Base-by-base conservation (phyloP, 2,329 filamentous ascomycete species). In the Fusarium albidum region DNA sequence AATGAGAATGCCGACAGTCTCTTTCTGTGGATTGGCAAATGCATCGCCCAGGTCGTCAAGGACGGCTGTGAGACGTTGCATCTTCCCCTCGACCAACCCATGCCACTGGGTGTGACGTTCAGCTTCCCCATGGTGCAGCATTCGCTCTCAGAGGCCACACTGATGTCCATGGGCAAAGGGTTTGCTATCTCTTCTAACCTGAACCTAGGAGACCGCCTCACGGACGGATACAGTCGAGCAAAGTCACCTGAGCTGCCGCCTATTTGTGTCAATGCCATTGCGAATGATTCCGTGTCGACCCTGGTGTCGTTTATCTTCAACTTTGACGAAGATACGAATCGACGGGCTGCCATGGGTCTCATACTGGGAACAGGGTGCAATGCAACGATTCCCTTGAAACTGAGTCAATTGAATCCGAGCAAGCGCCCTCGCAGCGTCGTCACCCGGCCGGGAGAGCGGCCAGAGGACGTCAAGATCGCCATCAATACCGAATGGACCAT, bases 401-500 rank as follows among this genome's bases (percentile, higher is more conserved):
- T 89, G 42, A 80, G 74, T 39, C 81, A 79, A 50, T 76, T 95
- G 14, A 84, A 89, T 56, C 76, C 81, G 9, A 81, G 79, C 49
- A 94, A 94, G 69, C 73, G 77, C 64, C 85, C 75, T 43, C 73
- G 65, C 57, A 78, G 73, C 34, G 73, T 85, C 38, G 77, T 77
- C 54, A 72, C 79, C 7, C 73, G 84, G 29, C 78, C 78, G 13
- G 79, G 74, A 9, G 74, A 77, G 57, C 63, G 58, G 17, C 60
- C 77, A 2, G 74, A 78, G 11, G 79, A 88, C 7, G 76, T 82
- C n/a, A 87, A 84, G 61, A 87, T 92, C 12, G 84, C 91, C 5
- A 85, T 94, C 58, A 94, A 94, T 68, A 94, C 91, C 0, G 91
- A 95, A 73, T 93, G 89, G 88, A 90, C 88, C 44, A 92, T 95